A percentile compares a stretch with the other conserved stretches of the same genome.
Evolutionary conservation across 2,329 filamentous ascomycete species (phyloP).

Genomic region (Sporothrix brasiliensis): DNA sequence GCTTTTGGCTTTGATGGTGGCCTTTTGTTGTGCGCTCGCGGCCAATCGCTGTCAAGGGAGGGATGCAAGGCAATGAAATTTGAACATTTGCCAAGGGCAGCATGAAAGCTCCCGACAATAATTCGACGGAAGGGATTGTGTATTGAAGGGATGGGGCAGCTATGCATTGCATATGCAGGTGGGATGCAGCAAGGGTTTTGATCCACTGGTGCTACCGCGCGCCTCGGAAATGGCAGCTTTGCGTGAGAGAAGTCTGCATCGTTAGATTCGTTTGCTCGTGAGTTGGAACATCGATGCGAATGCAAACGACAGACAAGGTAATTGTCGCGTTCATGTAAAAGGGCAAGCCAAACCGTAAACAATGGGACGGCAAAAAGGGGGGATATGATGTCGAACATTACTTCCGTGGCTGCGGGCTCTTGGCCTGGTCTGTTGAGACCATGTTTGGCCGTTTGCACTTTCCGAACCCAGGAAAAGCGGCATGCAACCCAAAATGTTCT

Average conservation of each 20-base stretch:
- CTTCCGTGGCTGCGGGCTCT: background rate
- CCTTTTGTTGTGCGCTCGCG: background rate
- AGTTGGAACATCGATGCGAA: background rate
- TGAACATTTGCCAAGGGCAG: background rate
- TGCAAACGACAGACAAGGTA: background rate
- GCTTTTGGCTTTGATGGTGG: background rate
- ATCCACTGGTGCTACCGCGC: conserved; percentile 2
- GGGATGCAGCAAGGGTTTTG: background rate
- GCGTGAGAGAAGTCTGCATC: background rate
- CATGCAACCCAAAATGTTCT: conserved; percentile 17
- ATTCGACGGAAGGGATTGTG: background rate
- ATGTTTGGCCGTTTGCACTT: conserved; percentile 11
- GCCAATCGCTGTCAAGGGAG: background rate
- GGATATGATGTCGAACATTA: background rate
- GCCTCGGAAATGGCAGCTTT: conserved; percentile 7
- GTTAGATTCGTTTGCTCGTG: background rate
- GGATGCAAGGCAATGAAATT: conserved; percentile 20
- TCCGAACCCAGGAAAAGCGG: conserved; percentile 2
- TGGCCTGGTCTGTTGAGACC: background rate
- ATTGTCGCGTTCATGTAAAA: no score
- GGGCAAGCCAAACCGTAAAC: background rate
- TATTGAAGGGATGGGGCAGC: conserved; percentile 28
- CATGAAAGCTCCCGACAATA: background rate
- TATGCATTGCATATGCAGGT: conserved; percentile 34
- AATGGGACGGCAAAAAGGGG: background rate